These are phyloP conservation scores for Lentinula edodes DNA, from an alignment of 768 basidiomycete species.

Conservation along the genomic window DNA sequence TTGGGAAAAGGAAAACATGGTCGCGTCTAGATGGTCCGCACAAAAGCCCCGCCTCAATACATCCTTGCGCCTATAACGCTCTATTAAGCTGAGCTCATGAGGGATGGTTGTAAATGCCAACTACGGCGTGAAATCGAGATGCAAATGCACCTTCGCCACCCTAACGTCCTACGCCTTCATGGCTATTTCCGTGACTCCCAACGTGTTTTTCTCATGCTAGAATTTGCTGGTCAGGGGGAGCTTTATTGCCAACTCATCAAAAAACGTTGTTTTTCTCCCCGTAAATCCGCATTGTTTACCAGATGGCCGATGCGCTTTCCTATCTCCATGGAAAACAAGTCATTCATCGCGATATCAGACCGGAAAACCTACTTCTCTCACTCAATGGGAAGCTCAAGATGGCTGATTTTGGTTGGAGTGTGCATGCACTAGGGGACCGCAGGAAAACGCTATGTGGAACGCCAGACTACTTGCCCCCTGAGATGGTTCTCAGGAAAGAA, in stretches of 20 bases:
- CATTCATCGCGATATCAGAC: slow-evolving; percentile 98
- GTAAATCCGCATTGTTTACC: slow-evolving; percentile 79
- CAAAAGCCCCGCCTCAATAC: slow-evolving; percentile 83
- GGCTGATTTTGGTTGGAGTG: slow-evolving; percentile 98
- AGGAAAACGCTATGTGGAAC: slow-evolving; percentile 93
- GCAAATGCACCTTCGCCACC: slow-evolving; percentile 92
- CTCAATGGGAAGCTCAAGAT: slow-evolving; percentile 98
- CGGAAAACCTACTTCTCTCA: slow-evolving; percentile 91
- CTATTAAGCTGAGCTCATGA: slow-evolving; percentile 93
- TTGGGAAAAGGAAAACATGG: slow-evolving; percentile 99
- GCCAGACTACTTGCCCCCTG: slow-evolving; percentile 93
- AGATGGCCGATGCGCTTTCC: slow-evolving; percentile 93
- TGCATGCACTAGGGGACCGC: slow-evolving; percentile 89
- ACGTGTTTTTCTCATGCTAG: slow-evolving; percentile 96
- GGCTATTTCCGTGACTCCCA: slow-evolving; percentile 98
- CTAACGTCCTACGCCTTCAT: slow-evolving; percentile 89
- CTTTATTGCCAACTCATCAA: slow-evolving; percentile 93
- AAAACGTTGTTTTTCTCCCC: slow-evolving; percentile 81
- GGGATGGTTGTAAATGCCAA: slow-evolving; percentile 91
- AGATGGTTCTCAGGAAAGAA: slow-evolving; percentile 63
- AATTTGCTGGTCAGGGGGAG: slow-evolving; percentile 96
- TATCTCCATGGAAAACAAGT: slow-evolving; percentile 96
- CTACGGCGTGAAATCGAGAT: slow-evolving; percentile 98
- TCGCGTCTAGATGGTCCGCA: slow-evolving; percentile 96
- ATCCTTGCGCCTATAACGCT: slow-evolving; percentile 97